These are phyloP conservation scores for Sclerotinia spermophila DNA, from an alignment of 2,329 filamentous ascomycete genomes.

Conservation along the genomic window DNA sequence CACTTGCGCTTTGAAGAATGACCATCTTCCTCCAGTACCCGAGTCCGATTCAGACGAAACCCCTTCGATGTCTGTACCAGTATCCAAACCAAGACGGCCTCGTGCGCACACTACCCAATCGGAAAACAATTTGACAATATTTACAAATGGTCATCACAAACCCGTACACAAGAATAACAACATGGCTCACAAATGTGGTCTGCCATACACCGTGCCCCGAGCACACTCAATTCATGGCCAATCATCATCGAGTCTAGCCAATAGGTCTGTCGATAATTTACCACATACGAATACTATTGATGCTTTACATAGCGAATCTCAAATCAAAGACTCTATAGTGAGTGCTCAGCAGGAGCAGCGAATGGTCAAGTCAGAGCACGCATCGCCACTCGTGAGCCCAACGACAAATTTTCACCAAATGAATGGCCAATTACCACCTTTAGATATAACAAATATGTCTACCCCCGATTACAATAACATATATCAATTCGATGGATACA, in stretches of 20 bases:
- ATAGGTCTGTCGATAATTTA: conserved; percentile 46
- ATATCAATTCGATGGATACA: conserved; percentile 51
- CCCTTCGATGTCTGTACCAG: conserved; percentile 42
- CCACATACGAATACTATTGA: conserved; percentile 42
- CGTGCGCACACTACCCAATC: conserved; percentile 61
- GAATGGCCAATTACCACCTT: conserved; percentile 51
- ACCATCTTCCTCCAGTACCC: conserved; percentile 59
- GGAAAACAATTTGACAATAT: conserved; percentile 54
- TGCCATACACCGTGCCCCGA: conserved; percentile 57
- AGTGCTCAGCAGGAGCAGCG: conserved; percentile 43
- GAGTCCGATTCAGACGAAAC: conserved; percentile 59
- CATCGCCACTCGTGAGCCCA: conserved; percentile 54
- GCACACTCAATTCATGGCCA: conserved; percentile 52
- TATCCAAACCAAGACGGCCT: conserved; percentile 45
- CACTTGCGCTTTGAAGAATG: conserved; percentile 62
- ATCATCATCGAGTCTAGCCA: conserved; percentile 48
- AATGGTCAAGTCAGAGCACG: conserved; percentile 57
- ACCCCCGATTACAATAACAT: conserved; percentile 44
- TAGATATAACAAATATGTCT: conserved; percentile 54
- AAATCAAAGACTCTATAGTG: conserved; percentile 40
- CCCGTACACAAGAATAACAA: conserved; percentile 58
- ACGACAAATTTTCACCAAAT: conserved; percentile 47
- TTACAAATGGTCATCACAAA: conserved; percentile 63
- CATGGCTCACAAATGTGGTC: conserved; percentile 56
- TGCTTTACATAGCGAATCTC: conserved; percentile 38